phyloP scores from a whole-genome alignment of 306 rosid genomes.

The Clitoria ternatea region DNA sequence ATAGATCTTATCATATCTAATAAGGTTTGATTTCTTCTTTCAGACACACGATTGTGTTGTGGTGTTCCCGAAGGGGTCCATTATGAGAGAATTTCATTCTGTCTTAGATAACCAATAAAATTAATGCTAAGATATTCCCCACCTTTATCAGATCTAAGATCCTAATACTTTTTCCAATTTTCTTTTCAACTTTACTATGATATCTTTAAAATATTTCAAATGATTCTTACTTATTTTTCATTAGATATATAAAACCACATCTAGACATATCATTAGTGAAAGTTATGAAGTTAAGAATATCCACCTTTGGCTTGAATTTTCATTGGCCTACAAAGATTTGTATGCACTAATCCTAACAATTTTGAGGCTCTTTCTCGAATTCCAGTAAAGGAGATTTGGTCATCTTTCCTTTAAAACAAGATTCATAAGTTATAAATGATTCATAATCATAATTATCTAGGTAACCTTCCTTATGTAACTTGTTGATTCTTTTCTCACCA shows the following conservation, averaged over 20 bases:
- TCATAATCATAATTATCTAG: not conserved
- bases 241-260: not conserved
- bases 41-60: no score
- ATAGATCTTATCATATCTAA: no score
- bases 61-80: no score
- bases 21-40: no score
- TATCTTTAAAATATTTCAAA: not conserved
- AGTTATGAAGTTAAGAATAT: not conserved
- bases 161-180: no score
- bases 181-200: not conserved
- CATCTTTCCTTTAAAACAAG: no score
- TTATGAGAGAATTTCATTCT: not conserved
- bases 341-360: no score
- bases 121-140: not conserved
- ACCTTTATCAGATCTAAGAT: not conserved
- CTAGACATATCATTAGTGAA: no score
- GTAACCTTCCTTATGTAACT: not conserved
- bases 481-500: not conserved
- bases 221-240: no score
- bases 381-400: not conserved
- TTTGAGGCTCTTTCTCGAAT: not conserved
- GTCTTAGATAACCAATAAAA: not conserved
- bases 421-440: not conserved
- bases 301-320: not conserved
- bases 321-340: not conserved